Percentiles rank a stretch among this genome's conserved stretches.
These are phyloP conservation scores for Pichia sp. DNA, from an alignment of 1,139 yeast species.

Conservation along the genomic window DNA sequence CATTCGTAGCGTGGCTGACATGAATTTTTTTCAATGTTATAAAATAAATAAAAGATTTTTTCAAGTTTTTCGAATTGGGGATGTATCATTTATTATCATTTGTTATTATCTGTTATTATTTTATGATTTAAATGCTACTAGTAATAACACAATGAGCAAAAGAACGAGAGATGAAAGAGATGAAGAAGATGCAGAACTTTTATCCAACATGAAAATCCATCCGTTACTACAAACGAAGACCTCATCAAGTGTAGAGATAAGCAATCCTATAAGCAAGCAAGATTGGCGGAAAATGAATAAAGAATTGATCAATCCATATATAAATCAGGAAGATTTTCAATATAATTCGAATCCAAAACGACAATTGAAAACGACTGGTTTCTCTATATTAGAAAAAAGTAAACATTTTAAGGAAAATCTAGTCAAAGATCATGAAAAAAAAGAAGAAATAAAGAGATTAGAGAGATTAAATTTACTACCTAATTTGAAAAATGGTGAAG, in stretches of 20 bases:
- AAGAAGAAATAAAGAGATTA: background rate
- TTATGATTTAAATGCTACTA: no score
- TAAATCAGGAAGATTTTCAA: conserved; percentile 35
- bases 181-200: conserved; percentile 9
- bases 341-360: conserved; percentile 33
- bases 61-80: background rate
- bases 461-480: conserved; percentile 40
- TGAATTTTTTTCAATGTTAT: no score
- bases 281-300: conserved; percentile 27
- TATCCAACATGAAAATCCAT: conserved; percentile 45
- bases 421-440: conserved; percentile 21
- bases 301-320: conserved; percentile 56
- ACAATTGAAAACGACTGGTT: conserved; percentile 34
- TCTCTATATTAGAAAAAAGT: conserved; percentile 52
- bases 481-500: conserved; percentile 45
- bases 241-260: background rate
- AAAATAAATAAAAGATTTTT: no score
- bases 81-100: background rate
- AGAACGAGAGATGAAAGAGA: conserved; percentile 7
- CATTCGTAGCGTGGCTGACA: no score
- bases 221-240: conserved; percentile 42
- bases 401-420: conserved; percentile 37
- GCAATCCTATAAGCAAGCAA: conserved; percentile 22
- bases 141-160: background rate
- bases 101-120: no score